These are phyloP conservation scores for Debaryomyces psychrophilus DNA, from an alignment of 1,139 yeast species.

Conservation along the genomic window DNA sequence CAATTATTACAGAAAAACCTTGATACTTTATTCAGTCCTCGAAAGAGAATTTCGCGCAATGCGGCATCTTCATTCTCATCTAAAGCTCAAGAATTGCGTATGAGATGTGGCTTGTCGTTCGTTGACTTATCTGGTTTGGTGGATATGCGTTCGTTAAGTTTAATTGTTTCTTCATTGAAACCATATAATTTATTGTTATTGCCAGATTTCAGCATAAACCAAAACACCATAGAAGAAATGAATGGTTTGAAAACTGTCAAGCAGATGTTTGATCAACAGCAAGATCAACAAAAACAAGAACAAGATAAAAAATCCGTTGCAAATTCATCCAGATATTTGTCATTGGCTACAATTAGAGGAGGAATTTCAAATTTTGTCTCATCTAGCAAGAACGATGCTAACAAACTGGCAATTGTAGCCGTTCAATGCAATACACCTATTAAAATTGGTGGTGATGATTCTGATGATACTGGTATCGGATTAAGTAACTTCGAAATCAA, in stretches of 20 bases:
- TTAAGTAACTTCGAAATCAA: conserved; percentile 72
- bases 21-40: conserved; percentile 64
- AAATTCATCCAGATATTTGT: conserved; percentile 35
- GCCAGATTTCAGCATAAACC: conserved; percentile 45
- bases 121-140: conserved; percentile 86
- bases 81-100: conserved; percentile 39
- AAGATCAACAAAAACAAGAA: conserved; percentile 28
- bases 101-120: conserved; percentile 74
- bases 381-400: conserved; percentile 17
- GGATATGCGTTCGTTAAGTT: conserved; percentile 78
- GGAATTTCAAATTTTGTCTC: conserved; percentile 28
- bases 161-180: conserved; percentile 77
- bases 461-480: conserved; percentile 32
- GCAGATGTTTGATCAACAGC: conserved; percentile 37
- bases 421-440: conserved; percentile 46
- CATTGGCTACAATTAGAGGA: conserved; percentile 38
- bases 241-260: conserved; percentile 36
- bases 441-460: conserved; percentile 56
- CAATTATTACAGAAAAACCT: conserved; percentile 49
- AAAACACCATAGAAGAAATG: conserved; percentile 21
- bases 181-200: conserved; percentile 73
- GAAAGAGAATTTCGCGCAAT: conserved; percentile 38
- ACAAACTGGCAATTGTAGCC: conserved; percentile 34
- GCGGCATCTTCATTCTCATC: conserved; percentile 24
- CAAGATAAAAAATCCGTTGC: conserved; percentile 28